Conservation (phyloP, 495 filamentous ascomycete genomes). For the Diplogelasinospora grovesii region DNA sequence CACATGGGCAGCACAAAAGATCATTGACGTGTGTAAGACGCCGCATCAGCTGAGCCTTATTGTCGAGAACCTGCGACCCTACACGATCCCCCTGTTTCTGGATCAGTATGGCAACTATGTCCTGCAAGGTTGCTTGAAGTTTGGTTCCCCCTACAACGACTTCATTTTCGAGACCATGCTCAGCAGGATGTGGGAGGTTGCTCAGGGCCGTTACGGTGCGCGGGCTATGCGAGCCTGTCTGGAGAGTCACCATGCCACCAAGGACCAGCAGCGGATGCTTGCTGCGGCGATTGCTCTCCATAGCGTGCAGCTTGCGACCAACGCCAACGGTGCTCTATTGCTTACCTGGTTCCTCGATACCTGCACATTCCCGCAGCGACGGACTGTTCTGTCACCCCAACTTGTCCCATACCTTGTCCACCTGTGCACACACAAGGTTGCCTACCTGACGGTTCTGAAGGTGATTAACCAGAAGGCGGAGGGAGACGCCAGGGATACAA, state of each 20-base stretch:
- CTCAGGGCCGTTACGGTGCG: constrained; percentile 89
- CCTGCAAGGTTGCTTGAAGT: constrained; percentile 89
- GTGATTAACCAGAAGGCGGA: constrained; percentile 98
- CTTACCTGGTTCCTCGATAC: constrained; percentile 98
- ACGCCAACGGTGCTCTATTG: constrained; percentile 88
- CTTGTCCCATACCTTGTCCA: constrained; percentile 95
- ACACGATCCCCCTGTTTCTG: constrained; percentile 83
- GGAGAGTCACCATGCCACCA: constrained; percentile 91
- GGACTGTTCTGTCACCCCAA: constrained; percentile 85
- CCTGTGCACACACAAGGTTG: constrained; percentile 97
- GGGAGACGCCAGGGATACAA: constrained; percentile 83
- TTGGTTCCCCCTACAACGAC: constrained; percentile 79
- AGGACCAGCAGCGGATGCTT: constrained; percentile 91
- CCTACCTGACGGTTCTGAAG: constrained; percentile 94
- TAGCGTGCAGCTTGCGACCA: constrained; percentile 93
- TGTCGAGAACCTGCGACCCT: constrained; percentile 73
- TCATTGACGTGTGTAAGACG: constrained; percentile 89
- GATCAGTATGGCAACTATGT: constrained; percentile 99
- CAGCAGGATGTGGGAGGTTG: constrained; percentile 86
- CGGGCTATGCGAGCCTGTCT: constrained; percentile 95
- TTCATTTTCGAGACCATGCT: constrained; percentile 99
- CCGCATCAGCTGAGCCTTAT: constrained; percentile 78
- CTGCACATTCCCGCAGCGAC: constrained; percentile 87
- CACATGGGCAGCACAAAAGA: constrained; percentile 98
- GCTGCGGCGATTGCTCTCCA: constrained; percentile 92